phyloP scores from a whole-genome alignment of 1,139 yeast genomes.

The Yamadazyma triangularis region DNA sequence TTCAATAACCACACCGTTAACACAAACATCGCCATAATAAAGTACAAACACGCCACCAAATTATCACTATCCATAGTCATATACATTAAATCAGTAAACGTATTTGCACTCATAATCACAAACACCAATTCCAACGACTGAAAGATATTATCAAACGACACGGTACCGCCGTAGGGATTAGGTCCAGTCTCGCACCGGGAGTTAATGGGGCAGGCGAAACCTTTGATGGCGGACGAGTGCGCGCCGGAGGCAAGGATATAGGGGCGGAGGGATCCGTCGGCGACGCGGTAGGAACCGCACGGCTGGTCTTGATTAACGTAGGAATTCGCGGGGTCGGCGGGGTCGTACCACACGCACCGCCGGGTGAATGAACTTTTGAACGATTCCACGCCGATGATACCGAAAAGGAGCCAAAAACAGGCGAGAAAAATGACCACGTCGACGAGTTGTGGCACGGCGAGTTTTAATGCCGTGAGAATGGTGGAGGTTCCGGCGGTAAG shows the following conservation, averaged over 20 bases:
- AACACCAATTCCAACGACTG: conserved; percentile 82
- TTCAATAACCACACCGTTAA: conserved; percentile 84
- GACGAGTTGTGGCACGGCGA: conserved; percentile 69
- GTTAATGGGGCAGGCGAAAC: conserved; percentile 74
- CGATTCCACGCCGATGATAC: conserved; percentile 84
- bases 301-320: conserved; percentile 54
- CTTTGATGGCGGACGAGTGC: conserved; percentile 52
- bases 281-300: conserved; percentile 75
- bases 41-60: conserved; percentile 72
- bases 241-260: conserved; percentile 50
- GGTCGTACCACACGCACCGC: conserved; percentile 87
- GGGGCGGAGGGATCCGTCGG: conserved; percentile 43
- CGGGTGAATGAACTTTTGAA: conserved; percentile 80
- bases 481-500: conserved; percentile 73
- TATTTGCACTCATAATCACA: conserved; percentile 84
- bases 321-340: conserved; percentile 55
- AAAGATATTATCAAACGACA: conserved; percentile 79
- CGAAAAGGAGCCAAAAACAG: conserved; percentile 80
- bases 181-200: conserved; percentile 67
- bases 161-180: conserved; percentile 71
- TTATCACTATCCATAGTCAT: conserved; percentile 79
- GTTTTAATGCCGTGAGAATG: conserved; percentile 64
- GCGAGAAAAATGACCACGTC: conserved; percentile 72
- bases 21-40: conserved; percentile 67
- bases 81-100: conserved; percentile 89